phyloP scores from a whole-genome alignment of 345 rosid genomes.

The Salix suchowensis region DNA sequence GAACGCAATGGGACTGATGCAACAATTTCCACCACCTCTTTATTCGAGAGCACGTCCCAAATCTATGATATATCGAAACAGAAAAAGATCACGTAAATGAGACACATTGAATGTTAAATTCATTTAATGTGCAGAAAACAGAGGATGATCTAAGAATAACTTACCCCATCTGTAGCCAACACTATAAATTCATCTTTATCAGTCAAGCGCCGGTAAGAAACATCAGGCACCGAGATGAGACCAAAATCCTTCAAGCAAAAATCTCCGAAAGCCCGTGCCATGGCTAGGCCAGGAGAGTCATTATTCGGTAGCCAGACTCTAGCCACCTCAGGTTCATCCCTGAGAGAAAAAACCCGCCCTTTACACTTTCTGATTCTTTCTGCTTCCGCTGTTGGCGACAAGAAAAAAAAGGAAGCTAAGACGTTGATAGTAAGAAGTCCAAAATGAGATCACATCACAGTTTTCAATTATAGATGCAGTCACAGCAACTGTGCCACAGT shows the following conservation, averaged over 20 bases:
- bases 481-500: neutral
- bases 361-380: conserved; percentile 83
- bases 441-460: neutral
- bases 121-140: neutral
- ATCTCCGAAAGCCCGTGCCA: conserved; percentile 99
- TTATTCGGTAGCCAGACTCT: conserved; percentile 95
- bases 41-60: conserved; percentile 94
- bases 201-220: conserved; percentile 56
- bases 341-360: conserved; percentile 94
- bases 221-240: conserved; percentile 89
- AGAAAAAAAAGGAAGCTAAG: neutral
- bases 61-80: conserved; percentile 34
- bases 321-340: conserved; percentile 92
- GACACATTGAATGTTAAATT: neutral
- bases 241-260: conserved; percentile 98
- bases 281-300: conserved; percentile 96
- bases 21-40: conserved; percentile 77
- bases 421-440: neutral
- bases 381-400: conserved; percentile 61
- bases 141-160: conserved; percentile 1
- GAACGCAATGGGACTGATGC: conserved; percentile 68
- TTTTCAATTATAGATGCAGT: neutral
- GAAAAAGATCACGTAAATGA: neutral
- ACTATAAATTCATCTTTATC: conserved; percentile 85
- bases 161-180: conserved; percentile 96